Evolutionary conservation across 139 green algal genomes (phyloP), one percentile per base, ranked within the genome.

Genomic region (Tetradesmus lagerheimii): DNA sequence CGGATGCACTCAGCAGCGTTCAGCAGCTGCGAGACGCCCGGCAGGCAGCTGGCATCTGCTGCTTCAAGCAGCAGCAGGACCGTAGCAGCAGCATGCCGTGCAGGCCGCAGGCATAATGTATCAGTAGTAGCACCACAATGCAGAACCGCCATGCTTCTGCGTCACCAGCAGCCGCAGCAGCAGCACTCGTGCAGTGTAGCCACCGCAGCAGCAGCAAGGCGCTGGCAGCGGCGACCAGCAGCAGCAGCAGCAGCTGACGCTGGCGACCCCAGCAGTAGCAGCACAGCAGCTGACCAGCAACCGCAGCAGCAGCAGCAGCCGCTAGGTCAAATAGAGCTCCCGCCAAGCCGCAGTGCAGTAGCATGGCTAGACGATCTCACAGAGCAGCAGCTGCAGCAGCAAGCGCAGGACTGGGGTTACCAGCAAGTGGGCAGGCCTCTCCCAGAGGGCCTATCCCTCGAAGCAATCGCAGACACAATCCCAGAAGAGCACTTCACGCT

Each of bases 361-460:
- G 57, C 80, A 15, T 71, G 81, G 81, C 50, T 87, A 23, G 50
- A n/a, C 27, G 35, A 12, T 18, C 81, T 87, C 29, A 39, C n/a
- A 11, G 50, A 75, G 15, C 16, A 25, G 29, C 57, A 91, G n/a
- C 87, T 91, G 57, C 34, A 80, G 57, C 87, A 91, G 78, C 53
- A 80, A 16, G 87, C 87, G 27, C 39, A 35, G 18, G 88, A 91
- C 88, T 91, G 88, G 88, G 88, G 88, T 0, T 91, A 88, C 53
- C 39, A 64, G 27, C 88, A 83, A 71, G 43, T 91, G 27, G 88
- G 88, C 11, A 57, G 64, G 25, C 88, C 88, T 18, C 39, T 91
- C 15, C 88, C 88, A n/a, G 64, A 82, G 23, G 88, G 88, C 79
- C 14, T 88, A 8, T 88, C 88, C n/a, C 41, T 91, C 5, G 20